Evolutionary conservation across 106 monocot genomes (phyloP).

Genomic region (Ottelia alismoides): DNA sequence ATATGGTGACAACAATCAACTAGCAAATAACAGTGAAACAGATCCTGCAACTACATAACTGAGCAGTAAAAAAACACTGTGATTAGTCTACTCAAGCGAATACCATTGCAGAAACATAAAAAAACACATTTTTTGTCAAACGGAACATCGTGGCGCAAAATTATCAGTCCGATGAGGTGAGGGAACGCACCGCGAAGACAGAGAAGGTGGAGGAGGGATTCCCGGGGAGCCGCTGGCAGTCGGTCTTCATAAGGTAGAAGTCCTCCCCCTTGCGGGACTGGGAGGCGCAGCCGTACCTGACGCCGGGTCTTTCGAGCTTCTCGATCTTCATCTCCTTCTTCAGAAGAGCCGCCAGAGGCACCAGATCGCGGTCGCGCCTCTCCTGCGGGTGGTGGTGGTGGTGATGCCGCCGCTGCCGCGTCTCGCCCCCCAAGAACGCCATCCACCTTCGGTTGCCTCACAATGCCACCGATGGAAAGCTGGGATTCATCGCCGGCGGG

Average conservation of each 20-base stretch:
- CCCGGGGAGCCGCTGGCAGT: conserved; percentile 7
- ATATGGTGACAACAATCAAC: too few species aligned
- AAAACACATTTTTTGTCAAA: too few species aligned
- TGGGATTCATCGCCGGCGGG: background rate
- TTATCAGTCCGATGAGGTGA: background rate
- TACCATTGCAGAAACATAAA: too few species aligned
- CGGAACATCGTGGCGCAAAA: too few species aligned
- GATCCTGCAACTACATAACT: too few species aligned
- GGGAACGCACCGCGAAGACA: conserved; percentile 11
- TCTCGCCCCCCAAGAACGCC: background rate
- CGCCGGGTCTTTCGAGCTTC: conserved; percentile 4
- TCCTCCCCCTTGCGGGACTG: conserved; percentile 14
- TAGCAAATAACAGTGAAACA: too few species aligned
- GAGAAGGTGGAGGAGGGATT: conserved; percentile 15
- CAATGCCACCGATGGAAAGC: background rate
- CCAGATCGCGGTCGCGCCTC: conserved; percentile 1
- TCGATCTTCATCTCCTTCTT: conserved; percentile 9
- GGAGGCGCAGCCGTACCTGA: conserved; percentile 6
- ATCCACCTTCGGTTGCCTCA: background rate
- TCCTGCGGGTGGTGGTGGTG: background rate
- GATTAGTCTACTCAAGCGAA: too few species aligned
- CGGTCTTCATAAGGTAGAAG: conserved; percentile 5
- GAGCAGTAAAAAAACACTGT: too few species aligned
- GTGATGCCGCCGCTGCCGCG: background rate
- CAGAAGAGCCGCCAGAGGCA: conserved; percentile 12